A percentile compares a stretch with the other conserved stretches of the same genome.
phyloP scores from a whole-genome alignment of 176 grass and related monocot species.

The Pontederia paniculata region DNA sequence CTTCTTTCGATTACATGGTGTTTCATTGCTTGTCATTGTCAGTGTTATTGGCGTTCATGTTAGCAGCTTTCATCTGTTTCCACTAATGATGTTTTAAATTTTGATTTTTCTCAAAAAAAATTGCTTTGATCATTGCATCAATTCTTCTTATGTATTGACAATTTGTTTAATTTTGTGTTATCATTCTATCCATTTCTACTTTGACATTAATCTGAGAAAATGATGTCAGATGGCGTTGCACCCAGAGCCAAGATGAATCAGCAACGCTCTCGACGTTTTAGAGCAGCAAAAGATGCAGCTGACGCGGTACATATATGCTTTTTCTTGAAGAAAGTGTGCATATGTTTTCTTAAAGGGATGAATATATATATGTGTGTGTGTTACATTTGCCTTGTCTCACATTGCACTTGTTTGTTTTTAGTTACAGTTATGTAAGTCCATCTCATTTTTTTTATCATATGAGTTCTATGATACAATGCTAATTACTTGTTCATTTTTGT shows the following conservation, averaged over 20 bases:
- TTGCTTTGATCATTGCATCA: neutral
- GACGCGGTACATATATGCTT: conserved; percentile 42
- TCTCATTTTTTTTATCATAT: neutral
- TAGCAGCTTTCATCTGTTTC: too few species aligned
- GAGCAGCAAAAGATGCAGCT: conserved; percentile 96
- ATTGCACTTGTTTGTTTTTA: too few species aligned
- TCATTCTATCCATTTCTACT: neutral
- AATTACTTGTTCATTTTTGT: conserved; percentile 1
- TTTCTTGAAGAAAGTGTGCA: too few species aligned
- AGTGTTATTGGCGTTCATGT: too few species aligned
- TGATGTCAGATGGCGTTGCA: conserved; percentile 65
- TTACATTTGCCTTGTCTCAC: too few species aligned
- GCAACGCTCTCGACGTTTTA: conserved; percentile 90
- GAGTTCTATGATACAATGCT: neutral
- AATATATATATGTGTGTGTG: too few species aligned
- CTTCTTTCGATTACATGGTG: neutral
- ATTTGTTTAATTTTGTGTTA: too few species aligned
- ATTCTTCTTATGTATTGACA: neutral
- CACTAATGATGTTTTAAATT: too few species aligned
- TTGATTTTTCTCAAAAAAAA: neutral
- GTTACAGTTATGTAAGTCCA: neutral
- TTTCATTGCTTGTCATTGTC: neutral
- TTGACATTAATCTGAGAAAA: neutral
- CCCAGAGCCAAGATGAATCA: conserved; percentile 99
- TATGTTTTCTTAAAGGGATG: too few species aligned